Percentiles rank a stretch among this genome's conserved stretches.
Evolutionary conservation across 805 yeast species (phyloP).

Genomic region (Saccharomycopsis fermentans): DNA sequence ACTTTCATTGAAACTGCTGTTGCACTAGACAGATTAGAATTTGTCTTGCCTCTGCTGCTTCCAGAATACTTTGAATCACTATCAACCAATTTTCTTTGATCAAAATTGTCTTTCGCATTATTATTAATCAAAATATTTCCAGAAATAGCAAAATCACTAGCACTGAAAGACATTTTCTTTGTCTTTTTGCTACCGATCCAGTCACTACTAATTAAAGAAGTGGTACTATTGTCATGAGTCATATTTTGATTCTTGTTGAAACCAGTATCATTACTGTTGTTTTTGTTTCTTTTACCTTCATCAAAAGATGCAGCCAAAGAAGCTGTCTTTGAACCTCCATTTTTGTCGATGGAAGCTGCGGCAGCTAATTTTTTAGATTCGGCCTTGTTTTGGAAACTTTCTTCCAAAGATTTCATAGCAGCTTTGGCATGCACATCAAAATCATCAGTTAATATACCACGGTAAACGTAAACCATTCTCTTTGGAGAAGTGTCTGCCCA

Average conservation of each 20-base stretch:
- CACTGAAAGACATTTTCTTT: constrained; percentile 1
- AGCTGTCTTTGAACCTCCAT: not conserved
- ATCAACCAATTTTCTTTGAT: not conserved
- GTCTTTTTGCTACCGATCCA: not conserved
- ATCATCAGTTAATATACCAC: constrained; percentile 69
- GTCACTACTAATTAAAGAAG: not conserved
- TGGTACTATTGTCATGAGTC: not conserved
- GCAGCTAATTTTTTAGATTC: constrained; percentile 23
- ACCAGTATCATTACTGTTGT: not conserved
- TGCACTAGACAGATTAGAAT: not conserved
- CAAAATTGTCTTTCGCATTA: not conserved
- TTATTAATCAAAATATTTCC: not conserved
- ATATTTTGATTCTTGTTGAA: not conserved
- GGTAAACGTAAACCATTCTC: constrained; percentile 79
- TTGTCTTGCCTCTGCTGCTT: not conserved
- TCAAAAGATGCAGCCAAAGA: not conserved
- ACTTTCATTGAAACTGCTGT: not conserved
- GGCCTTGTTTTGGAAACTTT: constrained; percentile 22
- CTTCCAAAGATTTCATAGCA: constrained; percentile 36
- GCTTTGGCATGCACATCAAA: constrained; percentile 62
- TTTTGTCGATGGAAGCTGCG: not conserved
- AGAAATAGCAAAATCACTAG: not conserved
- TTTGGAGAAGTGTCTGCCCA: constrained; percentile 90
- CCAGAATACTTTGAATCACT: not conserved
- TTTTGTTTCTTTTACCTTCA: not conserved